phyloP scores from a whole-genome alignment of 768 basidiomycete species.

The Amanita muscaria region DNA sequence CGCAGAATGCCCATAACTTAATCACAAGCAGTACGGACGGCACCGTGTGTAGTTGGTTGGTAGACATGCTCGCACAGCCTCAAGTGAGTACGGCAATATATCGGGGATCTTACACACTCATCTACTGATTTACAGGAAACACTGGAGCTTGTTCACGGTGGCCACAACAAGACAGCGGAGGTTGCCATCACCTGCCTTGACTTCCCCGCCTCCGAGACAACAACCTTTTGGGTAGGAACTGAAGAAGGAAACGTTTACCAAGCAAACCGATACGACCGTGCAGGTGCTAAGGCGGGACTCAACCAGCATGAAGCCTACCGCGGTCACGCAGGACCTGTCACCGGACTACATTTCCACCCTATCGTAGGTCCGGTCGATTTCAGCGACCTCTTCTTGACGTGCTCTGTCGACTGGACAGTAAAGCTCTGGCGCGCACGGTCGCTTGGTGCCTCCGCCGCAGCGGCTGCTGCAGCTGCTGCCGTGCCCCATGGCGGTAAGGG shows the following conservation, averaged over 20 bases:
- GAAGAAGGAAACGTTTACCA: slow-evolving; percentile 98
- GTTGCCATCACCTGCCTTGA: slow-evolving; percentile 91
- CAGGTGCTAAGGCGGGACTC: slow-evolving; percentile 92
- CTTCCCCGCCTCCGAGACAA: slow-evolving; percentile 94
- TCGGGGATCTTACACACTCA: neutral
- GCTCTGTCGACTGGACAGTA: slow-evolving; percentile 96
- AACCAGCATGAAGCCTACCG: slow-evolving; percentile 91
- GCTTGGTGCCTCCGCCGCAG: slow-evolving; percentile 63
- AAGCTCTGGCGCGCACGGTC: slow-evolving; percentile 90
- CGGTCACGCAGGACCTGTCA: slow-evolving; percentile 89
- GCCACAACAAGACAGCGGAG: slow-evolving; percentile 95
- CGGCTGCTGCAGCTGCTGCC: slow-evolving; percentile 56
- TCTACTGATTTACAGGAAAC: slow-evolving; percentile 64
- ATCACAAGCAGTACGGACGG: slow-evolving; percentile 97
- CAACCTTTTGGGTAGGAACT: slow-evolving; percentile 95
- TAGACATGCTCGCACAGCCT: slow-evolving; percentile 97
- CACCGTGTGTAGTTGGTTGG: slow-evolving; percentile 93
- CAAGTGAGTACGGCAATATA: slow-evolving; percentile 45
- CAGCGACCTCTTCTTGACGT: slow-evolving; percentile 88
- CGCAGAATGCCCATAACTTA: slow-evolving; percentile 96
- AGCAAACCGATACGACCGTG: slow-evolving; percentile 94
- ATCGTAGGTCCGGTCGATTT: slow-evolving; percentile 88
- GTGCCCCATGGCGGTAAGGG: slow-evolving; percentile 28
- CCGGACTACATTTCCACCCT: slow-evolving; percentile 93
- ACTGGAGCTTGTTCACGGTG: slow-evolving; percentile 78